Evolutionary conservation across 2,329 filamentous ascomycete species (phyloP), one percentile per base, ranked within the genome.

Genomic region (Aspergillus transmontanensis): DNA sequence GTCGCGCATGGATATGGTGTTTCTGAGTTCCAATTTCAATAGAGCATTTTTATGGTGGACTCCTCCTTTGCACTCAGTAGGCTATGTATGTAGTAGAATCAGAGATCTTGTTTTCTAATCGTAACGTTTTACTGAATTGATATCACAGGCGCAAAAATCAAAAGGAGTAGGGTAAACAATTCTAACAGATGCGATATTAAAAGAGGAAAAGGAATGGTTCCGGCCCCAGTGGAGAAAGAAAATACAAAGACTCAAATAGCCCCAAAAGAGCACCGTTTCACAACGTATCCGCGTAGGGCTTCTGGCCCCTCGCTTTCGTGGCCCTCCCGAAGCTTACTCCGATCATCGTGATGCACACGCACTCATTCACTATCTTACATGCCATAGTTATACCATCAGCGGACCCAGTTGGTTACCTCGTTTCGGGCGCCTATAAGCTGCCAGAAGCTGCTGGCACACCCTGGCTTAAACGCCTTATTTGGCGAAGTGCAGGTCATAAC

Each of bases 401-500:
- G 19, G 6, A 16, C 14, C 30, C 45, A 48, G 28, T 34, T 34
- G 28, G 32, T 12, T n/a, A 23, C 19, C 16, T 12, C 2, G 32
- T 16, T 55, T 39, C 32, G 32, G 32, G 32, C 6, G 51, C 32
- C 26, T 23, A 55, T 12, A 23, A 12, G 26, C 51, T 28, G 14
- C 3, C 32, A 39, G 32, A 36, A 39, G 32, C 51, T 39, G 4
- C 4, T 26, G 32, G 4, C 7, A 39, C n/a, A n/a, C 16, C 48
- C 16, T 4, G 28, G 28, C 9, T 5, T 32, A 34, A 32, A 34
- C 48, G 32, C 32, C 34, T 82, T 90, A 99, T 87, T 99, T 99
- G 64, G 95, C 95, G 83, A 99, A 99, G 82, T 99, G 95, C 76
- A 99, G 85, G 78, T 99, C 95, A 77, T 98, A 99, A 68, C 92